A percentile compares a stretch with the other conserved stretches of the same genome.
Evolutionary conservation across 345 rosid genomes (phyloP).

Genomic region (Aurinia saxatilis): DNA sequence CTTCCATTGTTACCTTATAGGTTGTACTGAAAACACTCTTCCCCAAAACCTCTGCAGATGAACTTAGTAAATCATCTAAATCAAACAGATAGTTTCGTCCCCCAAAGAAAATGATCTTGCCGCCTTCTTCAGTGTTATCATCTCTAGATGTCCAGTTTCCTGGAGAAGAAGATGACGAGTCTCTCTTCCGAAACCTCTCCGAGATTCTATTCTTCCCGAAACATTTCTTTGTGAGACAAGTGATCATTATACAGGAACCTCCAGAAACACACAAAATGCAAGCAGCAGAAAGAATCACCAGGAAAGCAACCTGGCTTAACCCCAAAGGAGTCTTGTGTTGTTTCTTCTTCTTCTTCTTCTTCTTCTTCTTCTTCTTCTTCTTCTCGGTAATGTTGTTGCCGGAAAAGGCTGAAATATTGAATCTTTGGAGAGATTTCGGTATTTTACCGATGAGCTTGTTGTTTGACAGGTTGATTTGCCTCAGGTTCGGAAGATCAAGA

Average conservation of each 20-base stretch:
- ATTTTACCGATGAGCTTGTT: slow-evolving; percentile 55
- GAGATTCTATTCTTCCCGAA: slow-evolving; percentile 27
- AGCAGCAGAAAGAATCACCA: slow-evolving; percentile 47
- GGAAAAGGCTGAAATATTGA: slow-evolving; percentile 50
- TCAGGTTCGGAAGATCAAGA: slow-evolving; percentile 49
- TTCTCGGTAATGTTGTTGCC: slow-evolving; percentile 42
- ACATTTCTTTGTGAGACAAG: slow-evolving; percentile 3
- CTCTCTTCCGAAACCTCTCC: slow-evolving; percentile 47
- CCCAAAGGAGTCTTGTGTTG: slow-evolving; percentile 17
- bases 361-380: slow-evolving; percentile 7
- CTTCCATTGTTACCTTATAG: slow-evolving; percentile 52
- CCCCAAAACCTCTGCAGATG: slow-evolving; percentile 87
- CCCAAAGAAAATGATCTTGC: slow-evolving; percentile 67
- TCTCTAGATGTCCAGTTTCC: slow-evolving; percentile 67
- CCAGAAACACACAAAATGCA: slow-evolving; percentile 44
- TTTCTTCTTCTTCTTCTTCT: not conserved
- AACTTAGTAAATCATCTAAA: slow-evolving; percentile 86
- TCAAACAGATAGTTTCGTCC: slow-evolving; percentile 70
- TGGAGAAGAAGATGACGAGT: slow-evolving; percentile 38
- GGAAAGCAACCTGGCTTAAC: slow-evolving; percentile 44
- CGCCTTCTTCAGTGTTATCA: slow-evolving; percentile 48
- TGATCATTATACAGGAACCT: slow-evolving; percentile 36
- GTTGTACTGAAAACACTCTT: slow-evolving; percentile 77
- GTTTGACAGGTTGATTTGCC: slow-evolving; percentile 49
- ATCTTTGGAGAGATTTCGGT: slow-evolving; percentile 53